These are phyloP conservation scores for Mortierella sp. DNA, from an alignment of 371 early-diverging fungal genomes.

Conservation along the genomic window DNA sequence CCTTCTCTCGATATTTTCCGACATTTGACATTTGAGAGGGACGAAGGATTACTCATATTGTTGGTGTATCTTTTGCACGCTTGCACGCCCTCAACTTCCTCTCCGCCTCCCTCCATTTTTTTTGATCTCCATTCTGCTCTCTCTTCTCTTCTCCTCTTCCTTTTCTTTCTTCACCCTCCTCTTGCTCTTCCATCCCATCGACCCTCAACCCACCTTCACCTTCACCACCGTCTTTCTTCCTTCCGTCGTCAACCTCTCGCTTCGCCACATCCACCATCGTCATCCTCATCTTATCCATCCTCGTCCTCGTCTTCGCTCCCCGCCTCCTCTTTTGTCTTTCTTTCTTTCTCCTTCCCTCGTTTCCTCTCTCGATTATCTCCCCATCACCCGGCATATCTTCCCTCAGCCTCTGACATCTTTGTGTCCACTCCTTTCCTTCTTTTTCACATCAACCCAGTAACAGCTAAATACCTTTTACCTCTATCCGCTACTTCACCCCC, in stretches of 20 bases:
- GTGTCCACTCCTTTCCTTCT: not conserved
- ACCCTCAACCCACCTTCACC: not conserved
- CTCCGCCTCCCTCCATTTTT: not conserved
- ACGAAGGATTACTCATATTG: not conserved
- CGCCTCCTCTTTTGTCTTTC: not conserved
- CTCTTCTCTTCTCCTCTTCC: not conserved
- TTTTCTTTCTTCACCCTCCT: not conserved
- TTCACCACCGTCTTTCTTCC: not conserved
- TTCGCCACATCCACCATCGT: not conserved
- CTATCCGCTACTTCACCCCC: not conserved
- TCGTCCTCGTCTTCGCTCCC: not conserved
- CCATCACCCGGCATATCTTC: not conserved
- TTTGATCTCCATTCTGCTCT: not conserved
- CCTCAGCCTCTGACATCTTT: slow-evolving; percentile 1
- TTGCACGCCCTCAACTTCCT: not conserved
- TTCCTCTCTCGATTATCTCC: not conserved
- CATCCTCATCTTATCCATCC: not conserved
- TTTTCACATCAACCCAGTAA: not conserved
- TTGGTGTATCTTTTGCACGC: not conserved
- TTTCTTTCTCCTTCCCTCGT: not conserved
- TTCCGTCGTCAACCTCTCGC: not conserved
- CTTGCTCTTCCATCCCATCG: not conserved
- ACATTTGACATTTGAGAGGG: not conserved
- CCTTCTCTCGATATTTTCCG: not conserved
- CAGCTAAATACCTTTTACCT: not conserved